Evolutionary conservation across 768 basidiomycete species (phyloP), one percentile per base, ranked within the genome.

Genomic region (Boletus tomentosulus): DNA sequence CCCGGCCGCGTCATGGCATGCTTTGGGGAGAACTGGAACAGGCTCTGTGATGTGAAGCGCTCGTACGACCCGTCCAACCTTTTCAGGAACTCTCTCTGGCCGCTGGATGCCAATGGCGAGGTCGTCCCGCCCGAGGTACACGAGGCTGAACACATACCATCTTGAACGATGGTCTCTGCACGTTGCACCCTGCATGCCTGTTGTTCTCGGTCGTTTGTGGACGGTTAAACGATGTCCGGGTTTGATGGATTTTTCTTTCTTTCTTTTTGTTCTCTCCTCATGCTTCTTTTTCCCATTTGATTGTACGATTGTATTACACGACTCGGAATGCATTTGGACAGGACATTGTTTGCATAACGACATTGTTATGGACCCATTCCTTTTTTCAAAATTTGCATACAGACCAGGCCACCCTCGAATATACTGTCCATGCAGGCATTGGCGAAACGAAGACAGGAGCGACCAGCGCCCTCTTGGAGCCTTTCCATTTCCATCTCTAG

Each of bases 61-160:
- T 71, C 74, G 46, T 89, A 92, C 61, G 93, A 96, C 65, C 92
- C 92, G 0, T 69, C 72, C 39, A 84, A 86, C 54, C 57, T 95
- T 41, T 92, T 94, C 74, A 77, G 71, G 54, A 86, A 92, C 63
- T 79, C 82, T 12, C 82, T 92, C 63, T 95, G 92, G 89, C 92
- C 92, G 19, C 65, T 89, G 53, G 75, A 86, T 62, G 75, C 76
- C 27, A 66, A 76, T 19, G 84, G 84, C 3, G 70, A 80, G 0
- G 68, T 69, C 2, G 74, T 89, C n/a, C 75, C 81, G 33, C 75
- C 83, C 10, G 66, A 78, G 42, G 74, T 72, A 6, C 86, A 88
- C 56, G 88, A 90, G 60, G 86, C 87, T 0, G 62, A 66, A 31
- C 68, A 71, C 24, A 57, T 68, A 0, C 54, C 16, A 16, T 61